Percentiles rank a stretch among this genome's conserved stretches.
These are phyloP conservation scores for Vachellia pachyceras DNA, from an alignment of 306 rosid genomes.

Conservation along the genomic window DNA sequence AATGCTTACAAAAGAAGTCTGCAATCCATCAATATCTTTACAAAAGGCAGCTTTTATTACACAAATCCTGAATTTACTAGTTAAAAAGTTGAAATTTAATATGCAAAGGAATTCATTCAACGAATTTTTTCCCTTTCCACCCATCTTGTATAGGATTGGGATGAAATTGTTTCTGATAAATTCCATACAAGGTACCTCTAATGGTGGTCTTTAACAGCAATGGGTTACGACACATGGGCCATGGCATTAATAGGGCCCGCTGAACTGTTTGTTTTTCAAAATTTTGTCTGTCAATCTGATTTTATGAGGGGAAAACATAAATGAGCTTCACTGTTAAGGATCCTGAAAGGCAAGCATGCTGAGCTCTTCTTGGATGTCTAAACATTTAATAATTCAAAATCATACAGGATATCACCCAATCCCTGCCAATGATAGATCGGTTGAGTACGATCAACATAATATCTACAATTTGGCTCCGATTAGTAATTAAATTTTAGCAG, in stretches of 20 bases:
- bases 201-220: neutral
- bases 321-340: neutral
- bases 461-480: neutral
- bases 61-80: neutral
- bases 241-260: neutral
- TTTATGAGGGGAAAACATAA: neutral
- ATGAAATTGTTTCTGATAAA: neutral
- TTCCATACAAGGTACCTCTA: neutral
- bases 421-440: neutral
- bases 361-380: neutral
- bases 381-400: neutral
- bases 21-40: conserved; percentile 36
- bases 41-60: conserved; percentile 9
- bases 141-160: neutral
- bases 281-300: neutral
- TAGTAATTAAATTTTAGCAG: neutral
- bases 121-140: neutral
- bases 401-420: neutral
- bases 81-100: neutral
- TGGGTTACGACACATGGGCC: neutral
- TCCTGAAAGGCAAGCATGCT: neutral
- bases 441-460: neutral
- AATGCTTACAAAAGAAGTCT: neutral
- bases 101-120: neutral
- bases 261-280: neutral